phyloP scores from a whole-genome alignment of 169 alveolate species.

The Perkinsus olseni region DNA sequence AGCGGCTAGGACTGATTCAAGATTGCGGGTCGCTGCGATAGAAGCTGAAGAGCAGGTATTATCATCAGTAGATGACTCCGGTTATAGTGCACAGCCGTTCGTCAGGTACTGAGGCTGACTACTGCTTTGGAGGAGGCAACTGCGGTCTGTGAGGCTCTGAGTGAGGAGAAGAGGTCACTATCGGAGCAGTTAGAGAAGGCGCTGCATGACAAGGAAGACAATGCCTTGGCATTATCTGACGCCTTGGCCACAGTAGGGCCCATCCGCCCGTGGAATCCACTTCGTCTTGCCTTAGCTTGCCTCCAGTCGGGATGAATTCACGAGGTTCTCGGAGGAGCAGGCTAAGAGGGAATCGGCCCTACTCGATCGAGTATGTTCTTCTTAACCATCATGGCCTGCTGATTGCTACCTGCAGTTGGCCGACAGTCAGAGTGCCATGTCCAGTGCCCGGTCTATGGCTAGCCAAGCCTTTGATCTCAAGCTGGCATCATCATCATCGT shows the following conservation, averaged over 20 bases:
- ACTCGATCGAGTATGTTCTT: background rate
- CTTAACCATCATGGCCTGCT: no score
- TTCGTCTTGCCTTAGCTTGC: background rate
- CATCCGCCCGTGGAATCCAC: background rate
- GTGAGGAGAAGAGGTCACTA: background rate
- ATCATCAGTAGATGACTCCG: background rate
- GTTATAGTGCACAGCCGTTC: background rate
- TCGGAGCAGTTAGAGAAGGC: background rate
- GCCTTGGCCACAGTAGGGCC: background rate
- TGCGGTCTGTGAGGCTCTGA: background rate
- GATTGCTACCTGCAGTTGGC: background rate
- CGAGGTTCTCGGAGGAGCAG: background rate
- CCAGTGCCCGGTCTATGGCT: background rate
- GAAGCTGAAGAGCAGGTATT: background rate
- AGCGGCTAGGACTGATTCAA: background rate
- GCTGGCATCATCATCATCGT: background rate
- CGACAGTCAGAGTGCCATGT: background rate
- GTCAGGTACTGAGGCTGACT: background rate
- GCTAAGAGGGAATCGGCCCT: background rate
- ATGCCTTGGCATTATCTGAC: background rate
- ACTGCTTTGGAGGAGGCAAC: background rate
- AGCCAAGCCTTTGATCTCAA: background rate
- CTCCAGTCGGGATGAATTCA: background rate
- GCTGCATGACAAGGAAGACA: background rate
- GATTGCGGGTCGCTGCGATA: background rate